Percentiles rank a stretch among this genome's conserved stretches.
phyloP scores from a whole-genome alignment of 2,329 filamentous ascomycete genomes.

The Cyphellophora attinorum region DNA sequence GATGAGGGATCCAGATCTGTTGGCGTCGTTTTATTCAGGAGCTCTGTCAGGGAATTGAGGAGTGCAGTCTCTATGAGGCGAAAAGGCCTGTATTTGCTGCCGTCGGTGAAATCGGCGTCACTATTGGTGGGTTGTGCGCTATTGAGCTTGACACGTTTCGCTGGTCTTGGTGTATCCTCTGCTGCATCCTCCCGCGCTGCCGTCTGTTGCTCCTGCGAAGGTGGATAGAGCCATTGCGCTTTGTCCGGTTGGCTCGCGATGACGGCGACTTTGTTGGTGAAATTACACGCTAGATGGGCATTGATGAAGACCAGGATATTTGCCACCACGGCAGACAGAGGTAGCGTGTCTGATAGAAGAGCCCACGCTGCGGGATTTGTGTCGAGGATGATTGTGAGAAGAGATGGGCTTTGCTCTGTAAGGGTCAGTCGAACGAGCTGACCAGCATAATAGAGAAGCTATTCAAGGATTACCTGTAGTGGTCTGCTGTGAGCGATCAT shows the following conservation, averaged over 20 bases:
- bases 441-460: no score
- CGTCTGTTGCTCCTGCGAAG: conserved; percentile 22
- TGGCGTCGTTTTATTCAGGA: conserved; percentile 60
- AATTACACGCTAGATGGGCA: conserved; percentile 87
- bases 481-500: conserved; percentile 42
- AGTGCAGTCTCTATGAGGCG: conserved; percentile 76
- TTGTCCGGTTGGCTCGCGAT: conserved; percentile 82
- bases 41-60: conserved; percentile 59
- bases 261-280: conserved; percentile 84
- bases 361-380: conserved; percentile 95
- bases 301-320: conserved; percentile 94
- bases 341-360: conserved; percentile 61
- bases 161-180: conserved; percentile 12
- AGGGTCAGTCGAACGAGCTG: no score
- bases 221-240: conserved; percentile 83
- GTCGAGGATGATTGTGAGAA: conserved; percentile 85
- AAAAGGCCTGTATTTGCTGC: conserved; percentile 93
- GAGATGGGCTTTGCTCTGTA: conserved; percentile 59
- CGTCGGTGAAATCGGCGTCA: conserved; percentile 29
- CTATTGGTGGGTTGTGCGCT: conserved; percentile 16
- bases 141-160: conserved; percentile 15
- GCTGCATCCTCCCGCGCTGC: conserved; percentile 21
- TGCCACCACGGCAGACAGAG: conserved; percentile 75
- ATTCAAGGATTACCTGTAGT: not conserved
- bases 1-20: conserved; percentile 15